Conservation (phyloP, 2,329 filamentous ascomycete genomes). For the Diaporthe longicolla region DNA sequence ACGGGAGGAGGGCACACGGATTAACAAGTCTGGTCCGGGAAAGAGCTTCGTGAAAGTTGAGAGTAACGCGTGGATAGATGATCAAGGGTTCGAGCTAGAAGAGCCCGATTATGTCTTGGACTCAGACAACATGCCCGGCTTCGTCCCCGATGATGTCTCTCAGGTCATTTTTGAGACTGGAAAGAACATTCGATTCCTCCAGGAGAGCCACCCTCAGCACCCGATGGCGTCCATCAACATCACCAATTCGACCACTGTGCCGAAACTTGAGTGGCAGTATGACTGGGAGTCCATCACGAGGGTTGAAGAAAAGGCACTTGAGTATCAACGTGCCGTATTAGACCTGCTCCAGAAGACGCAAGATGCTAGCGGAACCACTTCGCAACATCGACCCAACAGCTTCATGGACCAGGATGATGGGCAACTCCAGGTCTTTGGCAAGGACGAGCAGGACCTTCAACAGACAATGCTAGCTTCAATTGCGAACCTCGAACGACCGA, state of each 20-base stretch:
- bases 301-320: slow-evolving; percentile 72
- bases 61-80: slow-evolving; percentile 67
- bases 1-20: slow-evolving; percentile 67
- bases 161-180: slow-evolving; percentile 84
- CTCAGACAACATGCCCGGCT: slow-evolving; percentile 76
- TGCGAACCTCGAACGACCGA: slow-evolving; percentile 56
- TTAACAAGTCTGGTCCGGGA: slow-evolving; percentile 63
- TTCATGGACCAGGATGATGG: background rate
- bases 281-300: slow-evolving; percentile 78
- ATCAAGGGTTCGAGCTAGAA: slow-evolving; percentile 69
- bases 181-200: slow-evolving; percentile 80
- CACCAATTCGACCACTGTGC: slow-evolving; percentile 63
- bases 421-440: slow-evolving; percentile 21
- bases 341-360: slow-evolving; percentile 49
- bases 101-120: slow-evolving; percentile 75
- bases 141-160: slow-evolving; percentile 79
- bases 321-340: slow-evolving; percentile 63
- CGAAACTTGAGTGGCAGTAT: slow-evolving; percentile 77
- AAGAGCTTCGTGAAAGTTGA: slow-evolving; percentile 75
- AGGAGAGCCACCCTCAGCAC: slow-evolving; percentile 78
- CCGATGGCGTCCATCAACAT: slow-evolving; percentile 68
- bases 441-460: slow-evolving; percentile 51
- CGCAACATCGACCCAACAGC: background rate
- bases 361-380: background rate
- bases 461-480: slow-evolving; percentile 66